Percentiles rank a stretch among this genome's conserved stretches.
Conservation (phyloP, 1,139 yeast genomes). For the Kodamaea ohmeri region DNA sequence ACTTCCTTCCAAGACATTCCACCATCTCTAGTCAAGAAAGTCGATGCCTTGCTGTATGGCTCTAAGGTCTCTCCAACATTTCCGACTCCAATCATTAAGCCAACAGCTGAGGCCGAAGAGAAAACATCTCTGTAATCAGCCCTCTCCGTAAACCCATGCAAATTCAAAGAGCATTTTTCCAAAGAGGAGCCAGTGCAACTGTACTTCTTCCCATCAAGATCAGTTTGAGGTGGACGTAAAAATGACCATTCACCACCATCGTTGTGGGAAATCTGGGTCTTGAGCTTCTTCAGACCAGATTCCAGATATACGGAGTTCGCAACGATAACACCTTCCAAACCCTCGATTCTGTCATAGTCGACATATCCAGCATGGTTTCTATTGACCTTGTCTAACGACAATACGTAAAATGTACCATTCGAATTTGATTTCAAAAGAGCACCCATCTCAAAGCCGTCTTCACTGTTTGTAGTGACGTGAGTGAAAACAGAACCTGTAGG, state of each 20-base stretch:
- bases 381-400: conserved; percentile 71
- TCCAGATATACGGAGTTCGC: conserved; percentile 66
- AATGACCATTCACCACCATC: conserved; percentile 90
- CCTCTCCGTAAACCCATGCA: conserved; percentile 92
- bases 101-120: conserved; percentile 87
- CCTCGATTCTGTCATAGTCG: conserved; percentile 83
- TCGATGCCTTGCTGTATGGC: conserved; percentile 53
- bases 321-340: conserved; percentile 83
- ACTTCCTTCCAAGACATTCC: conserved; percentile 88
- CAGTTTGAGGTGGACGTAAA: conserved; percentile 63
- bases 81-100: conserved; percentile 83
- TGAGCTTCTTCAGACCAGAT: conserved; percentile 52
- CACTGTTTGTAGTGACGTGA: conserved; percentile 70
- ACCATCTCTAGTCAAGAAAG: conserved; percentile 81
- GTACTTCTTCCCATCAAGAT: conserved; percentile 59
- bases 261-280: conserved; percentile 76
- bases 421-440: conserved; percentile 85
- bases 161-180: conserved; percentile 69
- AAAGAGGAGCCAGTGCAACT: conserved; percentile 51
- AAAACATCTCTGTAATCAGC: conserved; percentile 78
- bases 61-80: conserved; percentile 72
- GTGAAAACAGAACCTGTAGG: conserved; percentile 72
- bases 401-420: conserved; percentile 91
- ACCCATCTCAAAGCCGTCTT: conserved; percentile 62
- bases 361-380: conserved; percentile 73